Percentiles rank a stretch among this genome's conserved stretches.
These are phyloP conservation scores for Amanita subjunquillea DNA, from an alignment of 768 basidiomycete genomes.

Conservation along the genomic window DNA sequence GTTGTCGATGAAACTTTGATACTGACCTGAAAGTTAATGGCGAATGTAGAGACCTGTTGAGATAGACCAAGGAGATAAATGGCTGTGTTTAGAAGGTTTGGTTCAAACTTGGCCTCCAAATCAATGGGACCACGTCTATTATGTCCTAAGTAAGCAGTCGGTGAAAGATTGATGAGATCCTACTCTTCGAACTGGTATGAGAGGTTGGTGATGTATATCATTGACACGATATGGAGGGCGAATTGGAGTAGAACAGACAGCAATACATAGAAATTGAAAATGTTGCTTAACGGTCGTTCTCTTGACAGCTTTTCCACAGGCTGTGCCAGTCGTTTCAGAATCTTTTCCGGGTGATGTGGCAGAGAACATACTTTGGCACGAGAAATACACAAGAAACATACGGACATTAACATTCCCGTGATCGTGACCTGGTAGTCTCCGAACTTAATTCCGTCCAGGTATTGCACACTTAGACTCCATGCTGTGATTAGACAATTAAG, in stretches of 20 bases:
- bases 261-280: slow-evolving; percentile 94
- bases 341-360: background rate
- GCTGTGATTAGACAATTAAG: slow-evolving; percentile 97
- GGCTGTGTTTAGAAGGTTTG: slow-evolving; percentile 89
- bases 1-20: background rate
- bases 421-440: slow-evolving; percentile 98
- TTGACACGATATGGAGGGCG: slow-evolving; percentile 79
- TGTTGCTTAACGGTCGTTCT: slow-evolving; percentile 89
- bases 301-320: slow-evolving; percentile 94
- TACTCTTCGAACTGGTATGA: slow-evolving; percentile 71
- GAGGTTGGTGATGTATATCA: slow-evolving; percentile 90
- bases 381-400: slow-evolving; percentile 97
- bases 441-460: slow-evolving; percentile 97
- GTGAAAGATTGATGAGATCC: slow-evolving; percentile 19
- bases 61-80: slow-evolving; percentile 93
- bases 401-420: slow-evolving; percentile 94
- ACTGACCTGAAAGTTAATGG: slow-evolving; percentile 89
- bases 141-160: slow-evolving; percentile 4
- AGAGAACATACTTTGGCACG: slow-evolving; percentile 70
- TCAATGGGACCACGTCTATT: slow-evolving; percentile 67
- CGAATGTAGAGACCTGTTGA: slow-evolving; percentile 97
- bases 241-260: slow-evolving; percentile 90
- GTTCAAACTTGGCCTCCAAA: slow-evolving; percentile 94
- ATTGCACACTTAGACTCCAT: slow-evolving; percentile 96
- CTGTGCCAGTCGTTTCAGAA: slow-evolving; percentile 26